Conservation (phyloP, 108 stramenopile species). For the Licmophora abbreviata region DNA sequence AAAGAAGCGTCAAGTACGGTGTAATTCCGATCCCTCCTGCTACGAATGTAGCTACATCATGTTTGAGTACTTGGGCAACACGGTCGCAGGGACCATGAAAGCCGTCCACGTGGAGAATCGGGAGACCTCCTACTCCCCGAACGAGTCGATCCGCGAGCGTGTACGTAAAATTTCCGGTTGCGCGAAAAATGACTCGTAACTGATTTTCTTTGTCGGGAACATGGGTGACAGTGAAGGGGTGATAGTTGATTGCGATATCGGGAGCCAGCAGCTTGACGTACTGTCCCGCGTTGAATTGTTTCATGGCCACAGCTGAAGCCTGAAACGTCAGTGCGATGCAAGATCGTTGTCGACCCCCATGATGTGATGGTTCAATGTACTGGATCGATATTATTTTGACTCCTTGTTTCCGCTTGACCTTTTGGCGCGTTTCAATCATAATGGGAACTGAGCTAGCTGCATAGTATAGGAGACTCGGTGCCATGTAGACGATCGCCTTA, state of each 20-base stretch:
- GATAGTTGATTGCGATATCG: constrained; percentile 18
- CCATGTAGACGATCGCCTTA: constrained; percentile 42
- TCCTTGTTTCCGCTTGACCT: background rate
- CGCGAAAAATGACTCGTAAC: constrained; percentile 37
- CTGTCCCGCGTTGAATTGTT: constrained; percentile 21
- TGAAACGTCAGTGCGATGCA: constrained; percentile 27
- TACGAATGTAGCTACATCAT: constrained; percentile 34
- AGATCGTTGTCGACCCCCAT: constrained; percentile 6
- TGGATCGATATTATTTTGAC: constrained; percentile 4
- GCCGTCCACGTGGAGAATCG: constrained; percentile 27
- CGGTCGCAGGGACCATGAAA: constrained; percentile 27
- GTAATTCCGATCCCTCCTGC: constrained; percentile 66
- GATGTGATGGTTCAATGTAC: background rate
- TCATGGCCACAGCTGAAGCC: constrained; percentile 16
- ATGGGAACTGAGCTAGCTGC: constrained; percentile 34
- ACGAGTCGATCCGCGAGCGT: background rate
- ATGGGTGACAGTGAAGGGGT: constrained; percentile 40
- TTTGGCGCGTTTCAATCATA: constrained; percentile 6
- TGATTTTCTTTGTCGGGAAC: constrained; percentile 14
- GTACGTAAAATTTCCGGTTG: constrained; percentile 27
- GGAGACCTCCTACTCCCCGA: constrained; percentile 4
- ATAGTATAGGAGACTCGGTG: constrained; percentile 55
- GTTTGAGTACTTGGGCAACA: constrained; percentile 17
- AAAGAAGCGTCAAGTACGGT: constrained; percentile 34
- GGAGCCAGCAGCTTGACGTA: constrained; percentile 21